Percentiles rank a stretch among this genome's conserved stretches.
Conservation (phyloP, 2,329 filamentous ascomycete species). For the Phoma sp. region DNA sequence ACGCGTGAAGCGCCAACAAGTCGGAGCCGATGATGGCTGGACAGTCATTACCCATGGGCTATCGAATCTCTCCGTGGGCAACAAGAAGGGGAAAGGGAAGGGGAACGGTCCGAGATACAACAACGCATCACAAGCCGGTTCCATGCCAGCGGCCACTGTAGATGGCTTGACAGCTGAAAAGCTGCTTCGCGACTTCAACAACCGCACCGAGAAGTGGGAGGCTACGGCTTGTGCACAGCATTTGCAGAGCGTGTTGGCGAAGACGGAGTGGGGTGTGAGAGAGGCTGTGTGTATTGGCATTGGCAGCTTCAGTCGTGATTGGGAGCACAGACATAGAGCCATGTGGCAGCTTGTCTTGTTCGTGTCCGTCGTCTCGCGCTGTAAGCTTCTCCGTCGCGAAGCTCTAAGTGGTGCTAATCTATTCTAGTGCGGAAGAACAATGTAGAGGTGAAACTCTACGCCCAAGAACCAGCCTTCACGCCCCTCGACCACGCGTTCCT, state of each 20-base stretch:
- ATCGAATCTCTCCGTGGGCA: conserved; percentile 16
- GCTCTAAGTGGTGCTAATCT: background rate
- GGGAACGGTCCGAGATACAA: background rate
- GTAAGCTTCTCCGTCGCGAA: conserved; percentile 4
- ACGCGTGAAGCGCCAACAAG: conserved; percentile 40
- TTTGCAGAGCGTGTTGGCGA: conserved; percentile 21
- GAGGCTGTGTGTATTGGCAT: conserved; percentile 46
- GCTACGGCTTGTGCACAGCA: conserved; percentile 31
- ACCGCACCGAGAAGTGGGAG: conserved; percentile 33
- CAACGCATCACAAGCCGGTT: conserved; percentile 5
- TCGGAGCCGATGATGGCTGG: conserved; percentile 45
- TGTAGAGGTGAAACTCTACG: conserved; percentile 27
- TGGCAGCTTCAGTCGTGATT: conserved; percentile 46
- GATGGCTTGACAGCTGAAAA: conserved; percentile 35
- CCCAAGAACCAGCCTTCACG: conserved; percentile 47
- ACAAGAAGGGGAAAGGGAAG: conserved; percentile 2
- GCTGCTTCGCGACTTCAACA: conserved; percentile 30
- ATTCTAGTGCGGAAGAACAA: conserved; percentile 9
- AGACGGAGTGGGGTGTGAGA: conserved; percentile 21
- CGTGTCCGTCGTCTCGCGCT: conserved; percentile 26
- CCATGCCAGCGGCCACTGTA: conserved; percentile 25
- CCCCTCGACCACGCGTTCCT: conserved; percentile 41
- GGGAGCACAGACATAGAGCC: conserved; percentile 41
- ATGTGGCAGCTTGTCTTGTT: conserved; percentile 50
- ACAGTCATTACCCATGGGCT: conserved; percentile 44